Conservation (phyloP, 148 eudicot genomes). For the Salicornia ramosissima region DNA sequence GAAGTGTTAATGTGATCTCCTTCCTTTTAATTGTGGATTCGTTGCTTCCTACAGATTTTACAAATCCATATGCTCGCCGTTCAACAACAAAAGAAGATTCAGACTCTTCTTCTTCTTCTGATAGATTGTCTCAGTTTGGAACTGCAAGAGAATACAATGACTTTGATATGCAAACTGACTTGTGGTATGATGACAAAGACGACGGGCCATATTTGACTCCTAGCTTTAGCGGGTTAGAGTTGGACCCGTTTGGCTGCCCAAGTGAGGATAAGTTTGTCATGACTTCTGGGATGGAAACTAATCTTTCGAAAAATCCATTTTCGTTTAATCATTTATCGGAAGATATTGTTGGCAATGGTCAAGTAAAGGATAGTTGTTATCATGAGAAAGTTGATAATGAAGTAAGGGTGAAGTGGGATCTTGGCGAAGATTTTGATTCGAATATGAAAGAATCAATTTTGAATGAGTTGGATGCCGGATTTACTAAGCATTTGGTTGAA, state of each 20-base stretch:
- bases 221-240: conserved; percentile 41
- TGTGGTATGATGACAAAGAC: conserved; percentile 82
- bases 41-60: conserved; percentile 51
- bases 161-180: conserved; percentile 83
- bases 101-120: conserved; percentile 80
- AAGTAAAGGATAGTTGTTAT: conserved; percentile 37
- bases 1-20: conserved; percentile 3
- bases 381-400: conserved; percentile 19
- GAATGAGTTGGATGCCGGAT: conserved; percentile 16
- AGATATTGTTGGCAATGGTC: conserved; percentile 30
- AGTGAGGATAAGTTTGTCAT: conserved; percentile 88
- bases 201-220: conserved; percentile 64
- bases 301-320: conserved; percentile 29
- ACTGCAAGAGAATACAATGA: conserved; percentile 95
- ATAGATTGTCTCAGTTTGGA: conserved; percentile 88
- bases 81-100: conserved; percentile 51
- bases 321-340: conserved; percentile 34
- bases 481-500: conserved; percentile 15
- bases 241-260: conserved; percentile 56
- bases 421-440: conserved; percentile 18
- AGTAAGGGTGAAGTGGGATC: conserved; percentile 25
- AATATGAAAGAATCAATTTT: conserved; percentile 30
- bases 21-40: conserved; percentile 6
- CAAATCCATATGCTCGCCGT: conserved; percentile 72
- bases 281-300: conserved; percentile 40